Percentiles rank a stretch among this genome's conserved stretches.
These are phyloP conservation scores for Diospyros kaki DNA, from an alignment of 148 eudicot genomes.

Conservation along the genomic window DNA sequence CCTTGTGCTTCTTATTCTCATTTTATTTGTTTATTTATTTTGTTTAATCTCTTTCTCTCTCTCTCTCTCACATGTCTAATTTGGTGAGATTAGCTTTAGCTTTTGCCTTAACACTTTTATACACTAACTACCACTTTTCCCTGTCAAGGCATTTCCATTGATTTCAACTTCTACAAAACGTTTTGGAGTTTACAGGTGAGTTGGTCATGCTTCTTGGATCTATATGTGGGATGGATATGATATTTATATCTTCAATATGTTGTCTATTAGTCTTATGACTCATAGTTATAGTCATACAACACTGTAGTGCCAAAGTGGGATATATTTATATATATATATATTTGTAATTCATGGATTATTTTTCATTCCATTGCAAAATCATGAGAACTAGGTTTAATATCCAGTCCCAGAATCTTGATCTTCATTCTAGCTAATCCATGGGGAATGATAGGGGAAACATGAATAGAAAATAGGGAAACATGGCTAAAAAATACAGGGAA, in stretches of 20 bases:
- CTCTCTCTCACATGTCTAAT: conserved; percentile 8
- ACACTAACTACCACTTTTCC: background rate
- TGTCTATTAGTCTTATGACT: background rate
- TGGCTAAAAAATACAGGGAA: too few relatives aligned
- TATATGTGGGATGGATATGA: background rate
- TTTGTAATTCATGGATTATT: too few relatives aligned
- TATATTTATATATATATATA: too few relatives aligned
- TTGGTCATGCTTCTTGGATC: background rate
- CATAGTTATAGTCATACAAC: too few relatives aligned
- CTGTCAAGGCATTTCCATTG: conserved; percentile 73
- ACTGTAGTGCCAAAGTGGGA: too few relatives aligned
- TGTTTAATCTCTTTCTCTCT: background rate
- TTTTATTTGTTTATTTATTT: background rate
- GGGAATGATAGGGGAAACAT: too few relatives aligned
- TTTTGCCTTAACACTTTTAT: too few relatives aligned
- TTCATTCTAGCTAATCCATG: too few relatives aligned
- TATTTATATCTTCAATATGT: background rate
- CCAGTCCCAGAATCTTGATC: too few relatives aligned
- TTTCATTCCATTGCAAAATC: too few relatives aligned
- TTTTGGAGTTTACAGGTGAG: conserved; percentile 98
- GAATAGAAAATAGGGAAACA: too few relatives aligned
- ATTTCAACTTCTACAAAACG: conserved; percentile 98
- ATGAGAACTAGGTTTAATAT: too few relatives aligned
- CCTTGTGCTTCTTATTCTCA: background rate
- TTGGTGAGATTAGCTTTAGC: background rate